phyloP scores from a whole-genome alignment of 2,329 filamentous ascomycete genomes.

The Colletotrichum scovillei region DNA sequence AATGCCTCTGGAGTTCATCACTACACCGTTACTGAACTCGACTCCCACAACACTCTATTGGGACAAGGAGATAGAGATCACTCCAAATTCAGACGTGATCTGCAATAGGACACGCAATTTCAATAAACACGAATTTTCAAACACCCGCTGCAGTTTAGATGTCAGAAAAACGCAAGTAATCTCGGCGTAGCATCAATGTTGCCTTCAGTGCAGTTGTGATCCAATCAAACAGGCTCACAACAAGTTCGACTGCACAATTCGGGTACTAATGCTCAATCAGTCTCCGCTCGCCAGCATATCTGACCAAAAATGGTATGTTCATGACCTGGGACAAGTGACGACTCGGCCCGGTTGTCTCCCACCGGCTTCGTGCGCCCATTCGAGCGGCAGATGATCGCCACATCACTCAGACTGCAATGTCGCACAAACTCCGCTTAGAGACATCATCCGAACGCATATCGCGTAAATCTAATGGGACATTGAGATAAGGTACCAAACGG shows the following conservation, averaged over 20 bases:
- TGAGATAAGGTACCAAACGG: background rate
- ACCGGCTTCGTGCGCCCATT: background rate
- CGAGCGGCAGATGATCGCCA: background rate
- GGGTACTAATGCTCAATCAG: background rate
- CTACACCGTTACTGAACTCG: slow-evolving; percentile 11
- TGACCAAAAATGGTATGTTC: background rate
- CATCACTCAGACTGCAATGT: background rate
- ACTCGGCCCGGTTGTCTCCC: background rate
- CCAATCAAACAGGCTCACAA: background rate
- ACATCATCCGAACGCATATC: background rate
- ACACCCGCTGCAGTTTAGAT: background rate
- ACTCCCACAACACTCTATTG: background rate
- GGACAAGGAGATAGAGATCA: background rate
- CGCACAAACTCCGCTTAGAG: background rate
- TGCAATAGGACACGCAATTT: background rate
- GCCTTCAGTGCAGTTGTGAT: background rate
- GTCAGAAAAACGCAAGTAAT: background rate
- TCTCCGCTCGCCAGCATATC: background rate
- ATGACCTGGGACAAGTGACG: background rate
- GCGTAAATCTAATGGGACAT: background rate
- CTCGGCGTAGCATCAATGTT: background rate
- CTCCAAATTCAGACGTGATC: background rate
- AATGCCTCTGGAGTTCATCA: background rate
- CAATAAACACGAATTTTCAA: background rate
- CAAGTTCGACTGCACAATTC: background rate